Evolutionary conservation across 805 yeast genomes (phyloP).

Genomic region (Saccharomycopsis babjevae): DNA sequence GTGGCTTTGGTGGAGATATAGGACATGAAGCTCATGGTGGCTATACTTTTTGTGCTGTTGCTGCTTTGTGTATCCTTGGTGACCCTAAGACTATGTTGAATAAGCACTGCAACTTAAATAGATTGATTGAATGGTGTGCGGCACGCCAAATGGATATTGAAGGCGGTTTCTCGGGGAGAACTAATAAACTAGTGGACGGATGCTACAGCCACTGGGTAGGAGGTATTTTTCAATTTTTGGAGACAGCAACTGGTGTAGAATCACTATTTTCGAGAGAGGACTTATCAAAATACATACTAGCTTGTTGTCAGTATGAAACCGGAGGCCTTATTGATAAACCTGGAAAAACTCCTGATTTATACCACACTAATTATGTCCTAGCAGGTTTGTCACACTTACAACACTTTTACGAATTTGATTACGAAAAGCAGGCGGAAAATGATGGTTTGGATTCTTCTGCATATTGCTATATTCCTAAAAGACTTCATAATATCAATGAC

Average conservation of each 20-base stretch:
- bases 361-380: constrained; percentile 81
- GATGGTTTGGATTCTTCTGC: constrained; percentile 23
- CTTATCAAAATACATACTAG: constrained; percentile 53
- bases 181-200: constrained; percentile 91
- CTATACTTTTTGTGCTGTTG: constrained; percentile 83
- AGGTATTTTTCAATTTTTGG: constrained; percentile 56
- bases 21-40: constrained; percentile 95
- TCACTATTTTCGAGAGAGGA: constrained; percentile 42
- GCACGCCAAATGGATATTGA: constrained; percentile 63
- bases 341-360: constrained; percentile 66
- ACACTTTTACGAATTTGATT: constrained; percentile 28
- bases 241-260: constrained; percentile 29
- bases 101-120: constrained; percentile 36
- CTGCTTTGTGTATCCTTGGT: constrained; percentile 41
- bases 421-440: constrained; percentile 5
- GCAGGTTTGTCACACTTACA: constrained; percentile 63
- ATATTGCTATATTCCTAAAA: constrained; percentile 23
- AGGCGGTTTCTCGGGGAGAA: constrained; percentile 83
- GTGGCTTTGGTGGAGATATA: constrained; percentile 86
- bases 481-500: constrained; percentile 16
- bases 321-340: constrained; percentile 93
- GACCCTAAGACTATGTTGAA: constrained; percentile 27
- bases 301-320: constrained; percentile 56
- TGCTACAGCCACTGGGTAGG: constrained; percentile 97
- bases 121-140: constrained; percentile 55